Evolutionary conservation across 371 early-diverging fungal species (phyloP).

Genomic region (Nematocida sp.): DNA sequence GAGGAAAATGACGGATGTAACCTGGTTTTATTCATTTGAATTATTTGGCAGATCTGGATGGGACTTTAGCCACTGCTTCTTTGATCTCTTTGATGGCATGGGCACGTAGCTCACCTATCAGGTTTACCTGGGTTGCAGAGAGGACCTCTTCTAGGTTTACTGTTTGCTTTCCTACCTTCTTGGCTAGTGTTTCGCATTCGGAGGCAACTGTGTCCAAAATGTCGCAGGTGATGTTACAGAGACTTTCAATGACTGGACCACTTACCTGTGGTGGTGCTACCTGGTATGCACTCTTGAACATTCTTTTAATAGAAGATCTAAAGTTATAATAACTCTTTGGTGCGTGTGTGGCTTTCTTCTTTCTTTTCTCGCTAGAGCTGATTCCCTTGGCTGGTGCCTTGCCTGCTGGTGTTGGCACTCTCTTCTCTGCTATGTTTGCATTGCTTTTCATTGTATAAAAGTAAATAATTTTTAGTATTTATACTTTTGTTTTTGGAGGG

Average conservation of each 20-base stretch:
- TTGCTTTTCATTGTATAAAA: slow-evolving; percentile 34
- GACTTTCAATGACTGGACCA: slow-evolving; percentile 55
- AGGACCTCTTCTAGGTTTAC: slow-evolving; percentile 63
- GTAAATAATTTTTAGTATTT: slow-evolving; percentile 48
- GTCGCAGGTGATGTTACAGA: slow-evolving; percentile 62
- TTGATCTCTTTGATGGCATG: slow-evolving; percentile 63
- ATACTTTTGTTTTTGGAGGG: slow-evolving; percentile 53
- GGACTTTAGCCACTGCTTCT: slow-evolving; percentile 55
- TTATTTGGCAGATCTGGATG: slow-evolving; percentile 60
- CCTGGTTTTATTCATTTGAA: neutral
- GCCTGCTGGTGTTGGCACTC: slow-evolving; percentile 31
- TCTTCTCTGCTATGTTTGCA: slow-evolving; percentile 34
- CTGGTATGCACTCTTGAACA: slow-evolving; percentile 41
- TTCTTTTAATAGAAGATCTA: slow-evolving; percentile 48
- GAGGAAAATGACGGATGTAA: too few relatives aligned
- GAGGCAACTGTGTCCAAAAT: slow-evolving; percentile 54
- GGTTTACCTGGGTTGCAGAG: slow-evolving; percentile 57
- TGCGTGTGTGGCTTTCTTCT: slow-evolving; percentile 38
- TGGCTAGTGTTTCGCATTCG: slow-evolving; percentile 55
- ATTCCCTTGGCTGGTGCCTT: slow-evolving; percentile 51
- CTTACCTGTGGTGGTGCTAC: slow-evolving; percentile 44
- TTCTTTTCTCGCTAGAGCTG: slow-evolving; percentile 17
- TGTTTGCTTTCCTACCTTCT: slow-evolving; percentile 64
- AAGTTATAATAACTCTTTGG: slow-evolving; percentile 28
- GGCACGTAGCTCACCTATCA: slow-evolving; percentile 61